phyloP scores from a whole-genome alignment of 768 basidiomycete species.

The Nidularia sp. region DNA sequence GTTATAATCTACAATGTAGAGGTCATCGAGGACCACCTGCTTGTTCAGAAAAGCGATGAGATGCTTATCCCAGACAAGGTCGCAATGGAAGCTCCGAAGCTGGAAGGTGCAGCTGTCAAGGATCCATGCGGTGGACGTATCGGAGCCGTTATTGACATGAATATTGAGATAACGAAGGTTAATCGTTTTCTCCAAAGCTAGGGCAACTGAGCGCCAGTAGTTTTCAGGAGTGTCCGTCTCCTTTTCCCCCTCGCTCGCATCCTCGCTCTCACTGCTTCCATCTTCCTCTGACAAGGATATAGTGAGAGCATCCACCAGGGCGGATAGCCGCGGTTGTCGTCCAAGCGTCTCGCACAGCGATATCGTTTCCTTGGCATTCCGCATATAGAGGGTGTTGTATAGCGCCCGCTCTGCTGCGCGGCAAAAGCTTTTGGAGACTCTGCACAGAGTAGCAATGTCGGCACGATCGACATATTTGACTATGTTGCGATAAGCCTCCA shows the following conservation, averaged over 20 bases:
- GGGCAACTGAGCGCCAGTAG: conserved; percentile 49
- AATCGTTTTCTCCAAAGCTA: conserved; percentile 41
- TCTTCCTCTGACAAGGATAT: conserved; percentile 34
- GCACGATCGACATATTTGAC: conserved; percentile 45
- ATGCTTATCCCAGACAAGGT: conserved; percentile 58
- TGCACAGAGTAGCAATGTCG: conserved; percentile 54
- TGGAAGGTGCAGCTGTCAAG: conserved; percentile 41
- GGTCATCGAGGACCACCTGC: conserved; percentile 43
- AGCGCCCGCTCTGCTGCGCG: conserved; percentile 51
- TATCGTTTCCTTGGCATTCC: conserved; percentile 31
- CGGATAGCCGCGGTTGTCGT: conserved; percentile 40
- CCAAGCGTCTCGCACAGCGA: conserved; percentile 45
- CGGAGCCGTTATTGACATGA: conserved; percentile 32
- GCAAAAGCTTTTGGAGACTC: conserved; percentile 54
- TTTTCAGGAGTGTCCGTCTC: conserved; percentile 26
- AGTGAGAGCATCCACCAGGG: conserved; percentile 50
- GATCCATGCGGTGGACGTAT: conserved; percentile 35
- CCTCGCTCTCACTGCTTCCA: conserved; percentile 21
- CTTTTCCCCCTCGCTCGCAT: conserved; percentile 14
- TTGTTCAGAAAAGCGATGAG: conserved; percentile 50
- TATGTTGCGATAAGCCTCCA: conserved; percentile 57
- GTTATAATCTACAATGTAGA: conserved; percentile 44
- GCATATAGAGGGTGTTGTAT: conserved; percentile 55
- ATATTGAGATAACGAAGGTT: conserved; percentile 51
- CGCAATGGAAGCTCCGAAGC: conserved; percentile 60